Percentiles rank a stretch among this genome's conserved stretches.
Evolutionary conservation across 1,139 yeast genomes (phyloP).

Genomic region (Taphrina confusa): DNA sequence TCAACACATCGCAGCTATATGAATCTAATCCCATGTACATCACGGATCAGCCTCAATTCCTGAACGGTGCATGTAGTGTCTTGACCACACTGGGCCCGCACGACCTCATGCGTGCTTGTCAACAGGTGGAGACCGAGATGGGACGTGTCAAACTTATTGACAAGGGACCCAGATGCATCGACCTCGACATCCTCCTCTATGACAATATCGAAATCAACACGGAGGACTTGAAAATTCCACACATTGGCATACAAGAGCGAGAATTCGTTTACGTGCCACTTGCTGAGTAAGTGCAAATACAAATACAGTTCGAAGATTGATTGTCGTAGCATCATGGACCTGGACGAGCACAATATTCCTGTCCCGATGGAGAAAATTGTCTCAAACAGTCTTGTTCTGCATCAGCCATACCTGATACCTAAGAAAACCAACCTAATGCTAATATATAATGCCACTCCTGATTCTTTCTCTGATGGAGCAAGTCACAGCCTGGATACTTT

Average conservation of each 20-base stretch:
- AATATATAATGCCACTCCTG: slow-evolving; percentile 85
- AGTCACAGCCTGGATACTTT: slow-evolving; percentile 47
- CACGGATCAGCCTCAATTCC: slow-evolving; percentile 74
- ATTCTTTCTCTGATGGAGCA: slow-evolving; percentile 94
- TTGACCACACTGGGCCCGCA: slow-evolving; percentile 60
- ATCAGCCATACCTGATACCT: slow-evolving; percentile 31
- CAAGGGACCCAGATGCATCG: slow-evolving; percentile 90
- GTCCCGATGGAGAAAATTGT: slow-evolving; percentile 10
- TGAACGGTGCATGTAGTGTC: slow-evolving; percentile 64
- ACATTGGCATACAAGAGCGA: slow-evolving; percentile 81
- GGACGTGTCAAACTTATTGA: slow-evolving; percentile 75
- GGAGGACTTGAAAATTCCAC: slow-evolving; percentile 67
- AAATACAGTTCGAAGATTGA: not conserved
- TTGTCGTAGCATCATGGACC: slow-evolving; percentile 6
- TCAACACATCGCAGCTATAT: slow-evolving; percentile 72
- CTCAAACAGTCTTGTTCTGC: not conserved
- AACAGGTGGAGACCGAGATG: slow-evolving; percentile 70
- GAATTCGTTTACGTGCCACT: slow-evolving; percentile 88
- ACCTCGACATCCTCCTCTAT: slow-evolving; percentile 78
- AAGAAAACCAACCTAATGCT: slow-evolving; percentile 65
- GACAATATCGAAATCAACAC: slow-evolving; percentile 58
- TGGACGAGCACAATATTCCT: slow-evolving; percentile 5
- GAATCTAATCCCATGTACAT: slow-evolving; percentile 92
- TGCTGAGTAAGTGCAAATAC: slow-evolving; percentile 54
- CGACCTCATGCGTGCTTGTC: slow-evolving; percentile 61